phyloP scores from a whole-genome alignment of 805 yeast species.

The Crinitomyces ghanaensis region DNA sequence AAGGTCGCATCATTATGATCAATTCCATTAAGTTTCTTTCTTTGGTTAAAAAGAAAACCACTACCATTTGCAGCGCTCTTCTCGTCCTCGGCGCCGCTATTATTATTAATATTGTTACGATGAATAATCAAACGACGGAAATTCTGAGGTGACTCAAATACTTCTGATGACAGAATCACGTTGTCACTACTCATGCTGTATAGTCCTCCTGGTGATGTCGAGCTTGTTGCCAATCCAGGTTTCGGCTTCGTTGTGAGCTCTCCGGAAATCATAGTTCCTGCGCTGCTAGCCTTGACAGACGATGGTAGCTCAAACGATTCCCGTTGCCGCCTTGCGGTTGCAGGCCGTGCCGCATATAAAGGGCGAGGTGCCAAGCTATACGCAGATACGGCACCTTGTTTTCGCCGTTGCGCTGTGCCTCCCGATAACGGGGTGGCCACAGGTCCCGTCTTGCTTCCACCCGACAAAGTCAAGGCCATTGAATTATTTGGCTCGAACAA shows the following conservation, averaged over 20 bases:
- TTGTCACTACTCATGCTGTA: conserved; percentile 45
- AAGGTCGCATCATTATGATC: background rate
- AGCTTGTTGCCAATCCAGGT: background rate
- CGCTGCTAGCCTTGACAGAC: background rate
- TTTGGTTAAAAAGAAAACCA: background rate
- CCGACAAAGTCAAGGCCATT: no score
- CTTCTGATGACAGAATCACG: conserved; percentile 58
- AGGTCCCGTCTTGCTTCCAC: conserved; percentile 32
- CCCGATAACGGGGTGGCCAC: conserved; percentile 38
- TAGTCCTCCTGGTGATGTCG: conserved; percentile 13
- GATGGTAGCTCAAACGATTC: no score
- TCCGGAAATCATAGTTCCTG: background rate
- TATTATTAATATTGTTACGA: conserved; percentile 24
- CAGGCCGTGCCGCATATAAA: conserved; percentile 26
- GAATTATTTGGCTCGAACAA: conserved; percentile 36
- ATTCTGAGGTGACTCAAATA: conserved; percentile 49
- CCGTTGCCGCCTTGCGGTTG: conserved; percentile 1
- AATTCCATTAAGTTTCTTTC: conserved; percentile 11
- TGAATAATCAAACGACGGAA: conserved; percentile 46
- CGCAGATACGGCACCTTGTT: conserved; percentile 48
- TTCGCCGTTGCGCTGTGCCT: conserved; percentile 32
- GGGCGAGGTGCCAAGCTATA: conserved; percentile 58
- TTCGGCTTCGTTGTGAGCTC: no score
- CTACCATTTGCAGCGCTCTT: background rate
- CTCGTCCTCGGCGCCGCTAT: no score